phyloP scores from a whole-genome alignment of 306 rosid species.

The Mimosa pudica region DNA sequence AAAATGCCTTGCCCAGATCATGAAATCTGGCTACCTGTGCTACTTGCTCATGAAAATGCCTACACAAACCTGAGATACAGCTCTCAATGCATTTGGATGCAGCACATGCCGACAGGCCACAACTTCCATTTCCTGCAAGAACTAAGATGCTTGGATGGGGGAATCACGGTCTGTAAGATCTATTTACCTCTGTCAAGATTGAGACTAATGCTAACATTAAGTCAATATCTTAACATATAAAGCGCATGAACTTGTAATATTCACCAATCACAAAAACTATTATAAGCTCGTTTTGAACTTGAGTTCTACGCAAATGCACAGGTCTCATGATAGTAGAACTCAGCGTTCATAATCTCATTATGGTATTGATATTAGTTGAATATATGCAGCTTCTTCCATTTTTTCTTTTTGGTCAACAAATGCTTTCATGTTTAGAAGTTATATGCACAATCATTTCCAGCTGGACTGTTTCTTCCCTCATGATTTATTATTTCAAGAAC shows the following conservation, averaged over 20 bases:
- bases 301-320: not conserved
- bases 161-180: conserved; percentile 16
- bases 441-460: not conserved
- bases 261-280: not conserved
- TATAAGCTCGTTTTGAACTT: not conserved
- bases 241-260: not conserved
- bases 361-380: conserved; percentile 1
- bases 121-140: conserved; percentile 30
- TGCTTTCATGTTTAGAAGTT: not conserved
- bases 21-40: conserved; percentile 6
- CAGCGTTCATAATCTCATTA: not conserved
- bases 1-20: conserved; percentile 33
- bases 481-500: not conserved
- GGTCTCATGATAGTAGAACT: not conserved
- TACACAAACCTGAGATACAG: conserved; percentile 34
- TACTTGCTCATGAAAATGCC: conserved; percentile 13
- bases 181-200: conserved; percentile 10
- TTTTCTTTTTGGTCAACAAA: not conserved
- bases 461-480: not conserved
- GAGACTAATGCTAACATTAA: not conserved
- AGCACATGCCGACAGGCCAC: conserved; percentile 35
- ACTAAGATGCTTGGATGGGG: conserved; percentile 35
- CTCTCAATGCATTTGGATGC: conserved; percentile 36
- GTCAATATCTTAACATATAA: too few species aligned
- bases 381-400: not conserved